Percentiles rank a stretch among this genome's conserved stretches.
phyloP scores from a whole-genome alignment of 805 yeast species.

The Candida insectalens region DNA sequence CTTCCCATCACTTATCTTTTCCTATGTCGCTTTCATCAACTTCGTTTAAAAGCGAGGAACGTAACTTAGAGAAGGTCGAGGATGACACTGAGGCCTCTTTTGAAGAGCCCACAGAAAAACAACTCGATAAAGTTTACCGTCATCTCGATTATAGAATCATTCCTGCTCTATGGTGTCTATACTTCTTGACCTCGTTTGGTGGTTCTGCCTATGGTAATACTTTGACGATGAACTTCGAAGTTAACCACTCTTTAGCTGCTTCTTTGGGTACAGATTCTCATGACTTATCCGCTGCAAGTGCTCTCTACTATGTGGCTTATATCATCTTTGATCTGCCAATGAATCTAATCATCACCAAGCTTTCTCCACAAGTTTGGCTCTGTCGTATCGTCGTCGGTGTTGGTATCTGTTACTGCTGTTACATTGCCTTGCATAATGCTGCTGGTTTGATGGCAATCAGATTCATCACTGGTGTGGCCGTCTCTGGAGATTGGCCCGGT shows the following conservation, averaged over 20 bases:
- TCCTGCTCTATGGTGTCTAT: constrained; percentile 75
- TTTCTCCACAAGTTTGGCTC: constrained; percentile 81
- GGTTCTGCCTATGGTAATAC: constrained; percentile 69
- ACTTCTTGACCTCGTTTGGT: constrained; percentile 74
- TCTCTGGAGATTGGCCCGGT: constrained; percentile 91
- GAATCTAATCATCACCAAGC: constrained; percentile 75
- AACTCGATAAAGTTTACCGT: constrained; percentile 46
- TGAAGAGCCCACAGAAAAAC: constrained; percentile 16
- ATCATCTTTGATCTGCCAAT: constrained; percentile 82
- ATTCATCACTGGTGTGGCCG: constrained; percentile 64
- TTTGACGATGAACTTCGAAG: constrained; percentile 62
- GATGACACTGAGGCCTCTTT: background rate
- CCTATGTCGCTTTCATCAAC: too few relatives aligned
- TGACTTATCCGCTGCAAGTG: constrained; percentile 65
- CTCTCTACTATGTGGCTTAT: constrained; percentile 74
- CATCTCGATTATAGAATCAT: constrained; percentile 62
- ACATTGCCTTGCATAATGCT: constrained; percentile 45
- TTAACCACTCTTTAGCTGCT: constrained; percentile 51
- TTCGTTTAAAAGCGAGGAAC: too few relatives aligned
- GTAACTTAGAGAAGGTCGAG: too few relatives aligned
- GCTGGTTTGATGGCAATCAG: constrained; percentile 63
- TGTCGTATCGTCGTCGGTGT: constrained; percentile 68
- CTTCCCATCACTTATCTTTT: too few relatives aligned
- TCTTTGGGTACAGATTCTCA: constrained; percentile 42
- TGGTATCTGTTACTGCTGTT: constrained; percentile 71